A percentile compares a stretch with the other conserved stretches of the same genome.
Conservation (phyloP, 75 land plant genomes). For the Chamaecyparis obtusa region DNA sequence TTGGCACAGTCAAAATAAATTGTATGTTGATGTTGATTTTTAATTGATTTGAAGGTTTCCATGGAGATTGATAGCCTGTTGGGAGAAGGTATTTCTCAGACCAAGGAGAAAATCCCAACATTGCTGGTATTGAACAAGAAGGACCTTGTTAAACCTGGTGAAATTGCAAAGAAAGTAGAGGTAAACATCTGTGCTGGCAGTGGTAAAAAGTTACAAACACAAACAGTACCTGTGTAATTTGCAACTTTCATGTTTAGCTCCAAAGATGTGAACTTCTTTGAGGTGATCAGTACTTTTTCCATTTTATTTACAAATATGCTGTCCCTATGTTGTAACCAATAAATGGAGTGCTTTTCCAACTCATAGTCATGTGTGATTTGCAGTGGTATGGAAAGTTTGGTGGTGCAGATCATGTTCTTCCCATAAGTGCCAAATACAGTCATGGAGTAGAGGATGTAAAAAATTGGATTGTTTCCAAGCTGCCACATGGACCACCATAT, state of each 20-base stretch:
- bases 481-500: conserved; percentile 90
- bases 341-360: background rate
- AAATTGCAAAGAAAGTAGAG: conserved; percentile 86
- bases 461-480: conserved; percentile 85
- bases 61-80: conserved; percentile 71
- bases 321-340: background rate
- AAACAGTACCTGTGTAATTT: background rate
- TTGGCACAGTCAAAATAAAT: background rate
- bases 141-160: conserved; percentile 93
- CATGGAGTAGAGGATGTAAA: conserved; percentile 89
- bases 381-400: conserved; percentile 94
- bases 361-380: conserved; percentile 3
- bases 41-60: conserved; percentile 9
- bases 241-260: background rate
- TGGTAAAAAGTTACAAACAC: background rate
- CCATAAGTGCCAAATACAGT: conserved; percentile 96
- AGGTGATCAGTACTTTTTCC: background rate
- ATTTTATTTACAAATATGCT: background rate
- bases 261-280: background rate
- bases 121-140: conserved; percentile 88
- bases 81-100: conserved; percentile 54
- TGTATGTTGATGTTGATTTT: background rate
- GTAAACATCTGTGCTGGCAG: conserved; percentile 23
- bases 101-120: conserved; percentile 50
- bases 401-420: conserved; percentile 80